Base-by-base conservation (phyloP, 805 yeast species). In the Brettanomyces custersianus region DNA sequence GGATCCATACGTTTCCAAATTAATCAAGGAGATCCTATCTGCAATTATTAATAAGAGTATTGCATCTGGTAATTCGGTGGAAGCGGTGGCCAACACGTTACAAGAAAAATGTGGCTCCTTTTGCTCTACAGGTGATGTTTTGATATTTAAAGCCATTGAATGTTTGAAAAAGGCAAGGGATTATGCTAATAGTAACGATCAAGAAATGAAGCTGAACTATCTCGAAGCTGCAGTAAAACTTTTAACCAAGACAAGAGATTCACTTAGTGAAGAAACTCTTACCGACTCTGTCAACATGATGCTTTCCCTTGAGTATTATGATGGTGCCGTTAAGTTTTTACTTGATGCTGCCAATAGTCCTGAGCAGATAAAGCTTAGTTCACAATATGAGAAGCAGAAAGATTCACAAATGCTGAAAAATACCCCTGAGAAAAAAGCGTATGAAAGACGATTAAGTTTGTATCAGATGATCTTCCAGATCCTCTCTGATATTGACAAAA, bases 61-160 rank as follows among this genome's bases (percentile, higher is more conserved):
- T 39, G 69, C 84, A 26, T 76, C 83, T 44, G 97, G 98, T n/a
- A 90, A 85, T 4, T 82, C 95, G 1, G 90, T 92, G 31, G 97
- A 90, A 53, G 67, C 80, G 39, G 84, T 90, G 35, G 94, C 96
- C 1, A 77, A 79, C 24, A 77, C 88, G 2, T 63, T 92, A 35
- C 95, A 92, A 58, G 94, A 85, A 37, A 78, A 90, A 40, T 92
- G 98, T 65, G 94, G 95, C 1, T 77, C 95, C 0, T 92, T 87
- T 59, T 92, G 97, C 52, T 85, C 96, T 0, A 76, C 94, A 12
- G 85, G 82, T 45, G 98, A 92, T 58, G 96, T 92, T 20, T 70
- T 87, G 40, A 84, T 92, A 11, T 92, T 88, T 66, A 82, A 90
- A 57, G 97, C 96, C 0, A 77, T 87, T 47, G 98, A 92, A 55